phyloP scores from a whole-genome alignment of 495 filamentous ascomycete species.

The Baudoinia panamericana region DNA sequence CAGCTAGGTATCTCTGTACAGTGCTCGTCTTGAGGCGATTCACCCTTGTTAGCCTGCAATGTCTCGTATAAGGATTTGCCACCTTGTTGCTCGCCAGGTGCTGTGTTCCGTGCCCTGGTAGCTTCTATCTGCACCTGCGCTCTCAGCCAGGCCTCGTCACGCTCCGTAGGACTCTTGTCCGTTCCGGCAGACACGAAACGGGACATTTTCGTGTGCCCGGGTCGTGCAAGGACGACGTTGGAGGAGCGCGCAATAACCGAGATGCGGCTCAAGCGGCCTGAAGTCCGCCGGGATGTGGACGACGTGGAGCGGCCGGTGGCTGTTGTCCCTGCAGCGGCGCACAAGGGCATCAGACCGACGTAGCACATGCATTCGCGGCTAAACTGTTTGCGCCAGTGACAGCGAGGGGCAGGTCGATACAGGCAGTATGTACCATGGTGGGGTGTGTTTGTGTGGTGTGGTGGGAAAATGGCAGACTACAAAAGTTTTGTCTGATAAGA shows the following conservation, averaged over 20 bases:
- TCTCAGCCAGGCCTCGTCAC: conserved; percentile 59
- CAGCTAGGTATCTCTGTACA: conserved; percentile 23
- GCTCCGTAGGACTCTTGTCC: conserved; percentile 41
- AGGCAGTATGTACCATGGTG: too few species aligned
- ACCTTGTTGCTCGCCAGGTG: conserved; percentile 37
- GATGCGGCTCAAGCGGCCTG: too few species aligned
- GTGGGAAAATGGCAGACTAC: conserved; percentile 4
- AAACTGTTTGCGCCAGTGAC: too few species aligned
- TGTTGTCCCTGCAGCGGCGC: too few species aligned
- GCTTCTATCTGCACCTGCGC: conserved; percentile 69
- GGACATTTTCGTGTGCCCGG: too few species aligned
- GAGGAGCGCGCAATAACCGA: too few species aligned
- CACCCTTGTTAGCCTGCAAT: conserved; percentile 89
- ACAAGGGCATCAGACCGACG: too few species aligned
- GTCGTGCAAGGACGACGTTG: too few species aligned
- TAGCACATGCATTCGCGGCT: too few species aligned
- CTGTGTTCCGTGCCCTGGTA: conserved; percentile 36
- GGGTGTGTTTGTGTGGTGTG: neutral
- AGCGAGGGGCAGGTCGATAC: too few species aligned
- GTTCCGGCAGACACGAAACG: conserved; percentile 85
- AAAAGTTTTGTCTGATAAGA: conserved; percentile 9
- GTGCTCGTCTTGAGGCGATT: too few species aligned
- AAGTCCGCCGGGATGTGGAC: conserved; percentile 1
- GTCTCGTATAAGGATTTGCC: conserved; percentile 75
- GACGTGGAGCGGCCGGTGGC: too few species aligned